Percentiles rank a stretch among this genome's conserved stretches.
phyloP scores from a whole-genome alignment of 2,329 filamentous ascomycete species.

The Aspergillus arachidicola region DNA sequence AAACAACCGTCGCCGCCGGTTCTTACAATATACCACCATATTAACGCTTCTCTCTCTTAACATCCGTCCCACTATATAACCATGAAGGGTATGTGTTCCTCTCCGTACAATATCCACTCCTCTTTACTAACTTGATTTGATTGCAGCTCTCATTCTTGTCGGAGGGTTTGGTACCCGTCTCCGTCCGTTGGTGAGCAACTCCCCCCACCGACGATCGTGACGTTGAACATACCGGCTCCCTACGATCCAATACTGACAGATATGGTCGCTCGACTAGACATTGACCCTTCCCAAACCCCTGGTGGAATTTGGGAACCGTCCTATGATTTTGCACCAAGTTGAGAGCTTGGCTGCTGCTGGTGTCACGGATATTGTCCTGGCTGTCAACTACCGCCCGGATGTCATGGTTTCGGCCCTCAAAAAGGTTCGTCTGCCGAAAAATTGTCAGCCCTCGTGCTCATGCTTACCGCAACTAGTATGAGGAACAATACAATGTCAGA shows the following conservation, averaged over 20 bases:
- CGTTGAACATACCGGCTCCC: slow-evolving; percentile 7
- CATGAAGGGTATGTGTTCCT: slow-evolving; percentile 48
- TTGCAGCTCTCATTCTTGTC: slow-evolving; percentile 90
- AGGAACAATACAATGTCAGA: slow-evolving; percentile 87
- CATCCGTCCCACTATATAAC: slow-evolving; percentile 18
- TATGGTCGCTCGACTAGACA: slow-evolving; percentile 61
- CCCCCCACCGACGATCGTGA: slow-evolving; percentile 20
- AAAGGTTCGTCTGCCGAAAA: slow-evolving; percentile 62
- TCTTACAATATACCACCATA: not conserved
- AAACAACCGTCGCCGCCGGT: not conserved
- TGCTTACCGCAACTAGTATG: slow-evolving; percentile 62
- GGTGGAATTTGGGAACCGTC: slow-evolving; percentile 98
- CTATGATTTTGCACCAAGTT: slow-evolving; percentile 98
- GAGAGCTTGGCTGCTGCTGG: slow-evolving; percentile 90
- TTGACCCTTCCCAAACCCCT: slow-evolving; percentile 96
- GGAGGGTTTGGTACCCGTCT: slow-evolving; percentile 98
- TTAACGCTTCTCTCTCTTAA: not conserved
- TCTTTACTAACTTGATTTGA: slow-evolving; percentile 19
- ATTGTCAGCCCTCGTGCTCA: slow-evolving; percentile 4
- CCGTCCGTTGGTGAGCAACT: slow-evolving; percentile 77
- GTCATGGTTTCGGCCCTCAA: slow-evolving; percentile 93
- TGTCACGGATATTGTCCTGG: slow-evolving; percentile 95
- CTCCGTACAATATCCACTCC: slow-evolving; percentile 9
- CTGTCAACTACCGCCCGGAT: slow-evolving; percentile 98
- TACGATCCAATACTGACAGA: slow-evolving; percentile 16